A percentile compares a stretch with the other conserved stretches of the same genome.
These are phyloP conservation scores for Phytophthora palmivora DNA, from an alignment of 352 stramenopile species.

Conservation along the genomic window DNA sequence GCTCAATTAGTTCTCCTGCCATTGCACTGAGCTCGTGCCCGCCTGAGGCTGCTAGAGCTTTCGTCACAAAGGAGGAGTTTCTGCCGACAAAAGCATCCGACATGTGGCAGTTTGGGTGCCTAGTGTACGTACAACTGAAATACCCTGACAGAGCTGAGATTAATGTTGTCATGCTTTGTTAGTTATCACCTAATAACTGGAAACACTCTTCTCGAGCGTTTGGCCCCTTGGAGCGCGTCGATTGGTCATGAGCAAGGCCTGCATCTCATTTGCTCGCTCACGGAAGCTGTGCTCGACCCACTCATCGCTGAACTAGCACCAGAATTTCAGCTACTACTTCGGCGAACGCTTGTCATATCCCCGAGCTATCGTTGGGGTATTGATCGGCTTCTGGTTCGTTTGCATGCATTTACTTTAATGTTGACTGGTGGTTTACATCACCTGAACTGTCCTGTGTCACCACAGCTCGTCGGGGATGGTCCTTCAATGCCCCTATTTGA, in stretches of 20 bases:
- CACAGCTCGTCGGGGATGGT: constrained; percentile 16
- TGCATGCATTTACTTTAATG: background rate
- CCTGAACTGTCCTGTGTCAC: background rate
- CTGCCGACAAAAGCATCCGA: constrained; percentile 56
- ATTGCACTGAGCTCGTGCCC: constrained; percentile 44
- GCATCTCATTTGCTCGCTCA: constrained; percentile 66
- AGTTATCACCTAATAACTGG: constrained; percentile 67
- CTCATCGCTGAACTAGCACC: constrained; percentile 39
- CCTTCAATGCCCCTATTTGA: constrained; percentile 4
- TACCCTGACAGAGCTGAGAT: background rate
- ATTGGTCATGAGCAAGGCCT: constrained; percentile 48
- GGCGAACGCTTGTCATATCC: constrained; percentile 52
- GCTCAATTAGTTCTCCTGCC: constrained; percentile 32
- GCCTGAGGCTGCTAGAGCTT: constrained; percentile 59
- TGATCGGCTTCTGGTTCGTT: constrained; percentile 48
- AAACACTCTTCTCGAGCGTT: constrained; percentile 43
- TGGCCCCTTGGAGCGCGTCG: constrained; percentile 54
- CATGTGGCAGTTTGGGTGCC: constrained; percentile 81
- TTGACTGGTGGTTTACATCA: background rate
- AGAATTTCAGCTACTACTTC: constrained; percentile 50
- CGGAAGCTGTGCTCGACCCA: constrained; percentile 49
- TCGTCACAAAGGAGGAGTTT: constrained; percentile 52
- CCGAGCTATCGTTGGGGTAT: constrained; percentile 61
- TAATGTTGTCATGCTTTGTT: background rate
- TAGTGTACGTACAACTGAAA: constrained; percentile 51